phyloP scores from a whole-genome alignment of 768 basidiomycete genomes.

The Boletus eberwhitei region DNA sequence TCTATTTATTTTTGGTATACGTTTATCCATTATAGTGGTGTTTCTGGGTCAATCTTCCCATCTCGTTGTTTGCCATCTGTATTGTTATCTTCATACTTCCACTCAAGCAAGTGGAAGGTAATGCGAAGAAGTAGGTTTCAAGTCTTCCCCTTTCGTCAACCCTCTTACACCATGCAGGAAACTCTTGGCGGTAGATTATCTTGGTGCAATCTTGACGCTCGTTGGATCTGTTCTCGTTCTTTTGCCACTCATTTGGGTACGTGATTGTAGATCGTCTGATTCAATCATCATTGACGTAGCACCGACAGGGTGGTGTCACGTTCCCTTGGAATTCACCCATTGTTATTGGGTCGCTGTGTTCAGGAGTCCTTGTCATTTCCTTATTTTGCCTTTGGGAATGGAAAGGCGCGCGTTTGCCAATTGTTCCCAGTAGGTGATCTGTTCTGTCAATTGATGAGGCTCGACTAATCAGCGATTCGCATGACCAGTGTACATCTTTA shows the following conservation, averaged over 20 bases:
- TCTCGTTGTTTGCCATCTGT: conserved; percentile 50
- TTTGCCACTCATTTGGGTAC: conserved; percentile 69
- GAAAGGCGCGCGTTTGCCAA: conserved; percentile 65
- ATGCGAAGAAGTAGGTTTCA: conserved; percentile 43
- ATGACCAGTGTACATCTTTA: conserved; percentile 68
- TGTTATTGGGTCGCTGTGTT: conserved; percentile 57
- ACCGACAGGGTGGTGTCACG: conserved; percentile 58
- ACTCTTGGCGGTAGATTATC: conserved; percentile 60
- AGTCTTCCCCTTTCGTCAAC: not conserved
- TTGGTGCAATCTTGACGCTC: conserved; percentile 57
- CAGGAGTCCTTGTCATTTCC: conserved; percentile 49
- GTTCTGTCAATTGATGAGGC: not conserved
- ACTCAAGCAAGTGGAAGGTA: conserved; percentile 63
- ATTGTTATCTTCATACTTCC: conserved; percentile 64
- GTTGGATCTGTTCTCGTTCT: conserved; percentile 60
- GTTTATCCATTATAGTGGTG: conserved; percentile 50
- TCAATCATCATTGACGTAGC: not conserved
- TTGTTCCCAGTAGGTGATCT: conserved; percentile 58
- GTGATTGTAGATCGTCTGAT: conserved; percentile 10
- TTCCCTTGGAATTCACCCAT: conserved; percentile 70
- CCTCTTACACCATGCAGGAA: conserved; percentile 40
- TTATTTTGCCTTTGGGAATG: conserved; percentile 73
- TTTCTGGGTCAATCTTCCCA: conserved; percentile 69
- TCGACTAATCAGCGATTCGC: not conserved
- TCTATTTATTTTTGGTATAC: not conserved